Percentiles rank a stretch among this genome's conserved stretches.
These are phyloP conservation scores for Rossbeevera mucosa DNA, from an alignment of 768 basidiomycete species.

Conservation along the genomic window DNA sequence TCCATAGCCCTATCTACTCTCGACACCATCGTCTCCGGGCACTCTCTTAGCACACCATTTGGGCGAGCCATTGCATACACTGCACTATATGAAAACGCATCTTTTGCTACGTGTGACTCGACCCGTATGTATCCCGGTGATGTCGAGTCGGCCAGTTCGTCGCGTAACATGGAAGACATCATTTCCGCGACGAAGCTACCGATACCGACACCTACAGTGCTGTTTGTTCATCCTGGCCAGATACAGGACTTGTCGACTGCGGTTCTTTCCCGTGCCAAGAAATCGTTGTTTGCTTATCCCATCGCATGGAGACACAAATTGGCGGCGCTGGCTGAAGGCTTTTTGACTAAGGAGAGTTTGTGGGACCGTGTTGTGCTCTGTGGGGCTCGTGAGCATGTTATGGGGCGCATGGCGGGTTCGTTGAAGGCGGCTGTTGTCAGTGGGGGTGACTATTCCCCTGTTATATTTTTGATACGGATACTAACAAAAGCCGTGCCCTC, in stretches of 20 bases:
- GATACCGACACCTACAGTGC: slow-evolving; percentile 70
- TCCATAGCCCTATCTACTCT: slow-evolving; percentile 61
- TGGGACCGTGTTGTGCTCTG: slow-evolving; percentile 83
- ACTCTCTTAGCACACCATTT: slow-evolving; percentile 69
- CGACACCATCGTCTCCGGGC: slow-evolving; percentile 75
- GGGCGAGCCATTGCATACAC: slow-evolving; percentile 79
- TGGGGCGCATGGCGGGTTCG: slow-evolving; percentile 58
- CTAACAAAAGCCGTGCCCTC: not conserved
- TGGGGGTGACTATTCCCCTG: slow-evolving; percentile 48
- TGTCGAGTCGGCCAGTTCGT: not conserved
- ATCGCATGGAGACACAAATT: slow-evolving; percentile 79
- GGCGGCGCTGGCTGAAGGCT: slow-evolving; percentile 64
- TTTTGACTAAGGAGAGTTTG: slow-evolving; percentile 70
- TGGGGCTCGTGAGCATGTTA: slow-evolving; percentile 51
- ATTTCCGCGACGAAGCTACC: slow-evolving; percentile 45
- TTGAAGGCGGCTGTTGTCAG: slow-evolving; percentile 68
- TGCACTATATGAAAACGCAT: slow-evolving; percentile 69
- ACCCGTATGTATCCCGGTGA: slow-evolving; percentile 43
- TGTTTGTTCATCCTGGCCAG: slow-evolving; percentile 70
- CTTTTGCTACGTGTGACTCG: slow-evolving; percentile 63
- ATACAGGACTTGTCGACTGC: slow-evolving; percentile 48
- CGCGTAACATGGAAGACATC: slow-evolving; percentile 44
- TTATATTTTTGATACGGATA: not conserved
- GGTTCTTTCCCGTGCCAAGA: slow-evolving; percentile 53
- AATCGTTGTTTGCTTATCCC: slow-evolving; percentile 49